Base-by-base conservation (phyloP, 2,329 filamentous ascomycete genomes). In the Fusarium oxysporum region DNA sequence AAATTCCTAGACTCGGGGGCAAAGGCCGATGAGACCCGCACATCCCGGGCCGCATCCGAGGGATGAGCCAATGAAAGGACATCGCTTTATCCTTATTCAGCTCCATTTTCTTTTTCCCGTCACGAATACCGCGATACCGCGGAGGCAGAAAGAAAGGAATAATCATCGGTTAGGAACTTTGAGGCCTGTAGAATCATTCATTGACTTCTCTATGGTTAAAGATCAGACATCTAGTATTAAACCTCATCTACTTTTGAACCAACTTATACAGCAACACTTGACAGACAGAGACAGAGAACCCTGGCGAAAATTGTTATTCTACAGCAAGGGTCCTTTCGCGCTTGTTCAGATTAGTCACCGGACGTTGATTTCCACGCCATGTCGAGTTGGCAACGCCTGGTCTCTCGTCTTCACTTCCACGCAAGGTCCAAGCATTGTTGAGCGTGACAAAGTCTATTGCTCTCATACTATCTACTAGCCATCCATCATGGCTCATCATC, bases 21-120 rank as follows among this genome's bases (percentile, higher is more conserved):
- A 73, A 64, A 77, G 68, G 59, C 76, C 76, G 76, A 77, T 71
- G 69, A 53, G 75, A 71, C 77, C 77, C 77, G 73, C 75, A 47
- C 59, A 66, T 62, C 65, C 73, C 76, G 66, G 67, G 53, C 62
- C 51, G 38, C 54, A 41, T 65, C 67, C 67, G 70, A 65, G n/a
- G 32, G 6, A n/a, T 17, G 8, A 33, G 6, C 76, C 76, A 78
- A 78, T 78, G n/a, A 70, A 35, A 19, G 9, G 17, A 0, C 19
- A 8, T 60, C 62, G 56, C 64, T 71, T 70, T 71, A 67, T 73
- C 60, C 37, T 70, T 70, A 70, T 47, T 69, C 65, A 69, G 65
- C 45, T 43, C 40, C 51, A 48, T 65, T 58, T 30, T 48, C 25
- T 63, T 40, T 51, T 65, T 51, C 51, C 37, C 68, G 44, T 55